Evolutionary conservation across 2,329 filamentous ascomycete species (phyloP).

Genomic region (Aspergillus costaricaensis): DNA sequence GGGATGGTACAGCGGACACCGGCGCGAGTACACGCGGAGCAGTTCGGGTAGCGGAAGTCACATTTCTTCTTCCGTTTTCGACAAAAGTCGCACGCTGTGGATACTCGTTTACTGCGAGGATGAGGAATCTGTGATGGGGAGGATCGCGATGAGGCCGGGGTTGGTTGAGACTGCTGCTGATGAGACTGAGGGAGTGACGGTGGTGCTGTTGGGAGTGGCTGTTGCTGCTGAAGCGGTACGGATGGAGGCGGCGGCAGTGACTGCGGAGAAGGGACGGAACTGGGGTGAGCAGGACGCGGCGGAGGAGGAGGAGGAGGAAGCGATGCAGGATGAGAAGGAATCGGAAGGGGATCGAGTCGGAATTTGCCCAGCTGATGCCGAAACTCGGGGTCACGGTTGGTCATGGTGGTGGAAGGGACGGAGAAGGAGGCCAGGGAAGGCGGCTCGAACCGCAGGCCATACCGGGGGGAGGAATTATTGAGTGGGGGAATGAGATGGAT

Average conservation of each 20-base stretch:
- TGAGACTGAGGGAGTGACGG: background rate
- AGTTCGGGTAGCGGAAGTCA: conserved; percentile 45
- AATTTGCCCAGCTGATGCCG: conserved; percentile 27
- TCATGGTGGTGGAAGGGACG: conserved; percentile 19
- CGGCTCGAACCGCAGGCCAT: conserved; percentile 37
- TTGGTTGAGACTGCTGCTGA: background rate
- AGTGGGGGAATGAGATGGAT: conserved; percentile 19
- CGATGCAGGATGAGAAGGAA: conserved; percentile 10
- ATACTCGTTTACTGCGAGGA: conserved; percentile 39
- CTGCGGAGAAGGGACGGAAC: conserved; percentile 1
- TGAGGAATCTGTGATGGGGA: conserved; percentile 11
- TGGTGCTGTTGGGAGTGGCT: background rate
- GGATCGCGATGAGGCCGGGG: conserved; percentile 6
- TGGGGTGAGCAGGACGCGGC: background rate
- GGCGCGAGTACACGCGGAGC: conserved; percentile 42
- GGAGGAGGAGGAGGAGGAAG: background rate
- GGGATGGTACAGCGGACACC: conserved; percentile 45
- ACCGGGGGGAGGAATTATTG: conserved; percentile 9
- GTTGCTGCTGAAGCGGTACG: conserved; percentile 1
- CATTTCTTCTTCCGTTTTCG: conserved; percentile 46
- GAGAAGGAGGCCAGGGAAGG: conserved; percentile 21
- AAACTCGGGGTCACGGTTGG: conserved; percentile 26
- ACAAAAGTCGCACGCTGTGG: conserved; percentile 45
- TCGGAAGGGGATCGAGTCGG: conserved; percentile 20
- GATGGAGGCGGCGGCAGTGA: background rate